phyloP scores from a whole-genome alignment of 2,329 filamentous ascomycete species.

The Thielaviopsis musarum region DNA sequence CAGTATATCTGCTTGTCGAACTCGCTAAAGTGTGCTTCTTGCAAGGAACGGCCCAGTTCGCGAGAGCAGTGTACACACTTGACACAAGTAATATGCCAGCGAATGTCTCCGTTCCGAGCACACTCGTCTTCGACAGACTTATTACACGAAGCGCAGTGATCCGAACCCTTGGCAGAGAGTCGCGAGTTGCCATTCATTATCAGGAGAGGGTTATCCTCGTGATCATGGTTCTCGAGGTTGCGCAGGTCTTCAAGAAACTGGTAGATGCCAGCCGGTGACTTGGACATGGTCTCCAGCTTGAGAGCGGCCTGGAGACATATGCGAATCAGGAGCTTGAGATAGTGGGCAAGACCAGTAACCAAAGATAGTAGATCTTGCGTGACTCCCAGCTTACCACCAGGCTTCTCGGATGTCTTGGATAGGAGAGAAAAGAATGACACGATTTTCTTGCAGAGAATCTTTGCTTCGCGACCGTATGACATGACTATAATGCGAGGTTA shows the following conservation, averaged over 20 bases:
- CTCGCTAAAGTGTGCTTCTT: slow-evolving; percentile 55
- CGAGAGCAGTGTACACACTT: slow-evolving; percentile 49
- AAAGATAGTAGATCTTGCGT: slow-evolving; percentile 96
- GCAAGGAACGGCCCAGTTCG: slow-evolving; percentile 51
- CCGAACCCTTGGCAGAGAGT: slow-evolving; percentile 59
- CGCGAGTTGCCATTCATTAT: slow-evolving; percentile 46
- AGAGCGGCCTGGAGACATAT: slow-evolving; percentile 91
- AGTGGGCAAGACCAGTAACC: slow-evolving; percentile 90
- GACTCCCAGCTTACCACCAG: slow-evolving; percentile 79
- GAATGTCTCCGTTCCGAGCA: slow-evolving; percentile 52
- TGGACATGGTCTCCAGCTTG: slow-evolving; percentile 73
- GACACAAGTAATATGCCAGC: slow-evolving; percentile 75
- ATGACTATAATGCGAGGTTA: slow-evolving; percentile 37
- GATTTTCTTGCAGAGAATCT: slow-evolving; percentile 98
- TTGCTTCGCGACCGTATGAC: slow-evolving; percentile 88
- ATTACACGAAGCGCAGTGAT: slow-evolving; percentile 67
- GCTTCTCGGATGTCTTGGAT: slow-evolving; percentile 84
- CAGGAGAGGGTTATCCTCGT: slow-evolving; percentile 52
- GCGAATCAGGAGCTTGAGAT: slow-evolving; percentile 89
- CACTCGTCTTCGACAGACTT: slow-evolving; percentile 93
- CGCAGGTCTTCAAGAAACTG: slow-evolving; percentile 71
- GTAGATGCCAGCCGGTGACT: slow-evolving; percentile 57
- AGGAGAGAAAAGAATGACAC: slow-evolving; percentile 93
- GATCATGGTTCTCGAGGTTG: slow-evolving; percentile 47
- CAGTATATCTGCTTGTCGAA: slow-evolving; percentile 57